A percentile compares a stretch with the other conserved stretches of the same genome.
These are phyloP conservation scores for Sclerotinia trifoliorum DNA, from an alignment of 2,329 filamentous ascomycete genomes.

Conservation along the genomic window DNA sequence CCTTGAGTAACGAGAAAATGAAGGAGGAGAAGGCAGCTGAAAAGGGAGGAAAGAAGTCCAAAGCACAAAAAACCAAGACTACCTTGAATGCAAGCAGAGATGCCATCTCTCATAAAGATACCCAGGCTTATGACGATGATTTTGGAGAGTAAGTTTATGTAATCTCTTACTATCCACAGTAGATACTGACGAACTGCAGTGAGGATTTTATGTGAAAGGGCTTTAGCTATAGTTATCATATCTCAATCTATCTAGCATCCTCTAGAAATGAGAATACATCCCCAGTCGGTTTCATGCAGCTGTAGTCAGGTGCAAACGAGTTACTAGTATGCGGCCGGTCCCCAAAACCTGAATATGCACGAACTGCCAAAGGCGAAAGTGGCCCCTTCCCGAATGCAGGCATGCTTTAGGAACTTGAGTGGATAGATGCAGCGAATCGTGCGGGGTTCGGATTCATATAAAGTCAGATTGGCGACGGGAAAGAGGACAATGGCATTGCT, in stretches of 20 bases:
- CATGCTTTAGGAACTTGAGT: background rate
- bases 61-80: conserved; percentile 94
- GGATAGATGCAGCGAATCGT: background rate
- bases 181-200: conserved; percentile 44
- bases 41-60: conserved; percentile 94
- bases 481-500: background rate
- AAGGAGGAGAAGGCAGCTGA: conserved; percentile 95
- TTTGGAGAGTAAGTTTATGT: conserved; percentile 73
- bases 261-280: background rate
- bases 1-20: conserved; percentile 95
- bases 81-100: conserved; percentile 66
- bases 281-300: background rate
- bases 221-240: conserved; percentile 16
- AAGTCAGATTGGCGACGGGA: background rate
- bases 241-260: conserved; percentile 3
- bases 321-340: background rate
- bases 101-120: conserved; percentile 61
- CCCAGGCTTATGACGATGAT: conserved; percentile 76
- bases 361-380: background rate
- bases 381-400: background rate
- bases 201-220: conserved; percentile 70
- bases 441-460: background rate
- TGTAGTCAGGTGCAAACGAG: background rate
- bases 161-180: background rate
- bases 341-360: background rate